Percentiles rank a stretch among this genome's conserved stretches.
Evolutionary conservation across 2,329 filamentous ascomycete species (phyloP).

Genomic region (Phialocephala sp.): DNA sequence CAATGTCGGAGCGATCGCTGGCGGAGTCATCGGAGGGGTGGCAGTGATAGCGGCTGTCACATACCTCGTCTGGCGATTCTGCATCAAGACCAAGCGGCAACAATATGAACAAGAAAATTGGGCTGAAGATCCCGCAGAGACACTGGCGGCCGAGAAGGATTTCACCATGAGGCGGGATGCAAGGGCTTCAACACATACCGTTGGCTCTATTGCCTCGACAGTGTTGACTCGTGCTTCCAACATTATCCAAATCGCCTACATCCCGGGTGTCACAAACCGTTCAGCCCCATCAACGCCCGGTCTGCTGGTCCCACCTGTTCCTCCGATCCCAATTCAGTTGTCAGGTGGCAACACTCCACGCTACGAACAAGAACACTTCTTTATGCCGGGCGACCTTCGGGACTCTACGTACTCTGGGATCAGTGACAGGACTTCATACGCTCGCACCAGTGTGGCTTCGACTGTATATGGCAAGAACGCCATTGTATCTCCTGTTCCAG

Average conservation of each 20-base stretch:
- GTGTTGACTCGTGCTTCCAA: constrained; percentile 96
- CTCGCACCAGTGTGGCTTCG: constrained; percentile 80
- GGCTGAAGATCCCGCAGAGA: constrained; percentile 55
- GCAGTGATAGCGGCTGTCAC: constrained; percentile 74
- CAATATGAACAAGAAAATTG: constrained; percentile 66
- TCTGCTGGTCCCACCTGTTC: constrained; percentile 87
- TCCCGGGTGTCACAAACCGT: constrained; percentile 94
- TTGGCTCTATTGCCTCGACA: constrained; percentile 91
- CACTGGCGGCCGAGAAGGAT: constrained; percentile 59
- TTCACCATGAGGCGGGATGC: constrained; percentile 61
- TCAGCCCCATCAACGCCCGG: constrained; percentile 83
- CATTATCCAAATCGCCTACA: constrained; percentile 99
- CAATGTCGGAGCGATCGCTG: constrained; percentile 85
- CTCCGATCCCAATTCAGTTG: constrained; percentile 79
- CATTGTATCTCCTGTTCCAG: constrained; percentile 77
- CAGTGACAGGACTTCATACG: constrained; percentile 66
- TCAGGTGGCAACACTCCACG: constrained; percentile 63
- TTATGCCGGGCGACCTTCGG: constrained; percentile 86
- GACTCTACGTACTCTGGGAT: constrained; percentile 89
- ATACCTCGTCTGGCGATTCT: constrained; percentile 87
- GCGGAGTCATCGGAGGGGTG: constrained; percentile 87
- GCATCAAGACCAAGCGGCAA: constrained; percentile 78
- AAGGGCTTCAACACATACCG: constrained; percentile 81
- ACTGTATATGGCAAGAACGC: constrained; percentile 94
- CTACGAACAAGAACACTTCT: constrained; percentile 85